phyloP scores from a whole-genome alignment of 148 eudicot genomes.

The Oxyria digyna region DNA sequence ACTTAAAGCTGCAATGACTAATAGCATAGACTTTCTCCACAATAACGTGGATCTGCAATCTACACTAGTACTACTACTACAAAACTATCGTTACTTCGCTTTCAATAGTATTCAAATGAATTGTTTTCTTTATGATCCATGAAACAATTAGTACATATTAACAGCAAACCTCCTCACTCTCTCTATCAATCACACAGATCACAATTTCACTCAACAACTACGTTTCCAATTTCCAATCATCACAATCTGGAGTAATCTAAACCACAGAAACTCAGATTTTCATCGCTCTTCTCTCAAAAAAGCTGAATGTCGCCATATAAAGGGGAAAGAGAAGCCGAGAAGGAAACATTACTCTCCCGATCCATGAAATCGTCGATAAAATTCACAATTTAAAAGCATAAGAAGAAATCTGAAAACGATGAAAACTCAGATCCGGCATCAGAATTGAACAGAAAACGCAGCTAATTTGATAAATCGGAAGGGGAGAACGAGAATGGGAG shows the following conservation, averaged over 20 bases:
- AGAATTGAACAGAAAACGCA: neutral
- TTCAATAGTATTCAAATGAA: neutral
- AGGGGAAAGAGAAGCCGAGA: neutral
- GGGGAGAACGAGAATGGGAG: neutral
- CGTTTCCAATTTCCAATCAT: neutral
- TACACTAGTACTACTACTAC: neutral
- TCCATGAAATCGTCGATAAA: neutral
- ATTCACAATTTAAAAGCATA: neutral
- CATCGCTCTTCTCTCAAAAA: neutral
- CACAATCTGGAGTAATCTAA: neutral
- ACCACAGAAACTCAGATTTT: neutral
- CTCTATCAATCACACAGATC: neutral
- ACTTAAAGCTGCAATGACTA: neutral
- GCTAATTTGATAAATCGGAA: neutral
- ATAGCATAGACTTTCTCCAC: neutral
- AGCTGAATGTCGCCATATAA: neutral
- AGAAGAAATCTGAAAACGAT: neutral
- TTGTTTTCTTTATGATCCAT: neutral
- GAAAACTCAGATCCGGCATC: neutral
- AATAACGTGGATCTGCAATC: neutral
- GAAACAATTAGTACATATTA: too few species aligned
- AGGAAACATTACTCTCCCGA: neutral
- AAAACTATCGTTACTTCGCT: neutral
- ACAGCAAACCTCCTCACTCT: neutral
- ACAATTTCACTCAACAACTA: neutral